Percentiles rank a stretch among this genome's conserved stretches.
These are phyloP conservation scores for Serendipita sp. DNA, from an alignment of 768 basidiomycete genomes.

Conservation along the genomic window DNA sequence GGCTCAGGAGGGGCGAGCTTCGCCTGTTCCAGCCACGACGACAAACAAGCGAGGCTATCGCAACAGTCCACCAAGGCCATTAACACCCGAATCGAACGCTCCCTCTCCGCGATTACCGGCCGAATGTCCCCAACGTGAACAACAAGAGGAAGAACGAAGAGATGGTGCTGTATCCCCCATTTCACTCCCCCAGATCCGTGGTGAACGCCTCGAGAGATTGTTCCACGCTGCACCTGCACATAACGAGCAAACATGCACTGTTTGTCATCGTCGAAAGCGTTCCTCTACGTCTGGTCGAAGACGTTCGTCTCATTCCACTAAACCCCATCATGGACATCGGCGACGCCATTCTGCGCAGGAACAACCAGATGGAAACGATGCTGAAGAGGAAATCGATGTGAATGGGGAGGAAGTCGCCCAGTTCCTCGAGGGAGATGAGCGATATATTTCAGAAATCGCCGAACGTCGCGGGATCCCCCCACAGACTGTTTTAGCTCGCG, in stretches of 20 bases:
- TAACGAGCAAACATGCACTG: slow-evolving; percentile 48
- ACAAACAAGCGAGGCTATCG: slow-evolving; percentile 5
- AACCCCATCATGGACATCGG: neutral
- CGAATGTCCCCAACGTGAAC: neutral
- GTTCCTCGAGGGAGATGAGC: neutral
- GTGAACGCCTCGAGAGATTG: slow-evolving; percentile 56
- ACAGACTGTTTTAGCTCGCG: slow-evolving; percentile 72
- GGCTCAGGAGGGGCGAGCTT: neutral
- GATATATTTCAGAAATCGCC: slow-evolving; percentile 9
- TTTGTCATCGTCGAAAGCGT: slow-evolving; percentile 35
- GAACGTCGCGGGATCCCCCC: slow-evolving; percentile 40
- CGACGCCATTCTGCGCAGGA: neutral
- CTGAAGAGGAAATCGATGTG: slow-evolving; percentile 35
- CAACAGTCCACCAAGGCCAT: neutral
- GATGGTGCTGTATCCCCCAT: neutral
- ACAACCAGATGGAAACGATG: slow-evolving; percentile 20
- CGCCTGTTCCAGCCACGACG: neutral
- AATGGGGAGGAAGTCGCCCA: slow-evolving; percentile 20
- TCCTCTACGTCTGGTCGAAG: neutral
- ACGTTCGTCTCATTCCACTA: neutral
- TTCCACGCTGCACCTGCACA: slow-evolving; percentile 74
- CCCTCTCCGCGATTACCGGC: neutral
- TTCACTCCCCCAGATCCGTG: slow-evolving; percentile 70
- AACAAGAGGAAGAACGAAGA: neutral
- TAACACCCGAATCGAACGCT: neutral